Base-by-base conservation (phyloP, 768 basidiomycete species). In the Psilocybe cyanescens region DNA sequence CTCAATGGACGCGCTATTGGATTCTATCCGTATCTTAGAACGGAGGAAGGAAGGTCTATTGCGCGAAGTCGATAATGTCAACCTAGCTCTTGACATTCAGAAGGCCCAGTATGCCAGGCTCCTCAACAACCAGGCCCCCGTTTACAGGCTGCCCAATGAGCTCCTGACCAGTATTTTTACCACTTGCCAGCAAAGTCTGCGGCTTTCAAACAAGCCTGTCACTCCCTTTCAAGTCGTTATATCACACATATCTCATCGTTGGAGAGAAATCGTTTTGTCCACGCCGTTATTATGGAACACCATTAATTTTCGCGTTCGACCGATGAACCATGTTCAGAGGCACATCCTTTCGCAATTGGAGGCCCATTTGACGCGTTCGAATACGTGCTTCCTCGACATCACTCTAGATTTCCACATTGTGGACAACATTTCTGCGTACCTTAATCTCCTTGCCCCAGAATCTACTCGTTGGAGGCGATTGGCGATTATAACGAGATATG, bases 201-300 rank as follows among this genome's bases (percentile, higher is more conserved):
- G 53, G 12, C 49, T 24, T 52, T 53, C 48, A 31, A 59, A 47
- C 46, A 60, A 51, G 54, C 16, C 4, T 46, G 12, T 55, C 3
- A 54, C 61, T 39, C 68, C 71, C 0, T 78, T 78, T 48, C 76
- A 78, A 55, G 69, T 85, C 7, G 60, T 72, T 1, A 75, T 76
- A 9, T 81, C 83, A 0, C 81, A 80, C 51, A 81, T 85, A 2
- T 84, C 78, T 4, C 69, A 70, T 35, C 71, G 69, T 41, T 86
- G 83, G 82, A 75, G 83, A 17, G 65, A 71, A 11, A 59, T 81
- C 11, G 75, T 77, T 8, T 65, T 81, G 35, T 68, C 69, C 11
- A 81, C 76, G 0, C 78, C 81, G 3, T 67, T 79, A 3, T 68
- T 85, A 1, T 86, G 84, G 84, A 78, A 74, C 41, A 70, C 66